Conservation (phyloP, 2,329 filamentous ascomycete genomes). For the Cladophialophora chaetospira region DNA sequence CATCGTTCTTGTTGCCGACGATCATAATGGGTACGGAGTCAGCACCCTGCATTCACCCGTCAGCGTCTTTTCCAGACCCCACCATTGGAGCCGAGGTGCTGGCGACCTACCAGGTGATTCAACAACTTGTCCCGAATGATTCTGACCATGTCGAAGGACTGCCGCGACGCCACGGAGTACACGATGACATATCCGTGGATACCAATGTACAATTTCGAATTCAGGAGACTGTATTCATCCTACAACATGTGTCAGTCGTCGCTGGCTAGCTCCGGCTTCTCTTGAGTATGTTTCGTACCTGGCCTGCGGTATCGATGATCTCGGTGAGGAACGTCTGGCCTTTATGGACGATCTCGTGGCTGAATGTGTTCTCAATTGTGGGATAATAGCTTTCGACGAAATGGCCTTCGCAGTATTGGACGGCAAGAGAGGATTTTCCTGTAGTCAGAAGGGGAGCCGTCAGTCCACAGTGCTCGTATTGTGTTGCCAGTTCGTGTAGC, state of each 20-base stretch:
- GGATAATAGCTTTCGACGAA: conserved; percentile 99
- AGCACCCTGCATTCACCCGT: conserved; percentile 64
- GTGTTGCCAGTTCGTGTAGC: not conserved
- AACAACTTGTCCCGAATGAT: conserved; percentile 97
- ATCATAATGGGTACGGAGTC: conserved; percentile 92
- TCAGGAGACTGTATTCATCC: conserved; percentile 98
- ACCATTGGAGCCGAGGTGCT: not conserved
- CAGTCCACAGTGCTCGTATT: not conserved
- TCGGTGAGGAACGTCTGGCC: conserved; percentile 92
- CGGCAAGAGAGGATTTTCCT: conserved; percentile 98
- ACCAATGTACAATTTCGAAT: conserved; percentile 95
- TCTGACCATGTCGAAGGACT: conserved; percentile 96
- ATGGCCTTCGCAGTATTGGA: conserved; percentile 95
- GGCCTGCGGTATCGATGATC: conserved; percentile 96
- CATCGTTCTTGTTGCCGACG: conserved; percentile 95
- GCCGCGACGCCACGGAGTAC: conserved; percentile 91
- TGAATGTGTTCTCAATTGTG: conserved; percentile 98
- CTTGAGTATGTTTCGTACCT: conserved; percentile 56
- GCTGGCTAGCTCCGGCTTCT: not conserved
- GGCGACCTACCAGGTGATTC: conserved; percentile 73
- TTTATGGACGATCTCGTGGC: conserved; percentile 89
- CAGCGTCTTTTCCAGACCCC: conserved; percentile 9
- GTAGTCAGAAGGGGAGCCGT: conserved; percentile 8
- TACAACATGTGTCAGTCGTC: conserved; percentile 40
- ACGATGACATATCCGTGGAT: conserved; percentile 99